These are phyloP conservation scores for Saturnispora kantuleensis DNA, from an alignment of 805 yeast species.

Conservation along the genomic window DNA sequence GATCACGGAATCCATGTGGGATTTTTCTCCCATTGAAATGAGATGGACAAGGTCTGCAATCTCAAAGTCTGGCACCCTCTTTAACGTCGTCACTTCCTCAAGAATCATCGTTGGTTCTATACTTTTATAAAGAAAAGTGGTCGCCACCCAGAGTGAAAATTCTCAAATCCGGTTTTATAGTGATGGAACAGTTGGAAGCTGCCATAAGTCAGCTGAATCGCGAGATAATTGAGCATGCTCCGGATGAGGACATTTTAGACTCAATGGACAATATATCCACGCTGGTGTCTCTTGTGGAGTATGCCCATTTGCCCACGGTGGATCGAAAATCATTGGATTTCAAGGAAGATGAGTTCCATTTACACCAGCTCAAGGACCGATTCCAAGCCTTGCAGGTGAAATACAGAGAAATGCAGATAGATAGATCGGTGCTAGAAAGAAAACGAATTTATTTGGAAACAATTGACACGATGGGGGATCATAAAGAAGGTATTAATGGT, in stretches of 20 bases:
- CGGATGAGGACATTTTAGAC: background rate
- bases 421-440: slow-evolving; percentile 17
- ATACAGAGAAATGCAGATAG: slow-evolving; percentile 22
- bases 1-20: slow-evolving; percentile 28
- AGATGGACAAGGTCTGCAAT: slow-evolving; percentile 75
- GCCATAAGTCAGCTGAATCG: too few relatives aligned
- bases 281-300: too few relatives aligned
- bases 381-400: slow-evolving; percentile 19
- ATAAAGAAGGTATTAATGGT: background rate
- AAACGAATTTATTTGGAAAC: slow-evolving; percentile 7
- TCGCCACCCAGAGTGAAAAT: slow-evolving; percentile 7
- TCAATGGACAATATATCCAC: too few relatives aligned
- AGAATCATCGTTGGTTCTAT: slow-evolving; percentile 1
- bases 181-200: too few relatives aligned
- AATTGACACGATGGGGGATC: slow-evolving; percentile 8
- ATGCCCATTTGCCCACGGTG: too few relatives aligned
- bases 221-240: too few relatives aligned
- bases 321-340: background rate
- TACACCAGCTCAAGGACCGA: slow-evolving; percentile 17
- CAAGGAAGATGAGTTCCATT: slow-evolving; percentile 9
- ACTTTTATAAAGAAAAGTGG: background rate
- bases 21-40: slow-evolving; percentile 25
- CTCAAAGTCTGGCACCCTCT: slow-evolving; percentile 69
- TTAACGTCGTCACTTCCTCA: slow-evolving; percentile 20
- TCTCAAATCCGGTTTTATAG: background rate